phyloP scores from a whole-genome alignment of 2,329 filamentous ascomycete species.

The Alternaria sp. region DNA sequence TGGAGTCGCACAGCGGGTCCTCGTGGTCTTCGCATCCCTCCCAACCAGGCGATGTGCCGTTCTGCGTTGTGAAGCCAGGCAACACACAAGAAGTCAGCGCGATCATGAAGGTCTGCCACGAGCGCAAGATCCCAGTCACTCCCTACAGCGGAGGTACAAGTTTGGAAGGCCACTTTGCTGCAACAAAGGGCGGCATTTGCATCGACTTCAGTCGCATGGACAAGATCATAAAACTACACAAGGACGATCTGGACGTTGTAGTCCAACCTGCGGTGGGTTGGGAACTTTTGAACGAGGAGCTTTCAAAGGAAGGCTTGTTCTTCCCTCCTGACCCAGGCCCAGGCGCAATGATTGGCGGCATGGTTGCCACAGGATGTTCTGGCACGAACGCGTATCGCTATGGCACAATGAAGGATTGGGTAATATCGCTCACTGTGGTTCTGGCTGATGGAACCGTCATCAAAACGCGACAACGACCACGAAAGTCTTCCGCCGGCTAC shows the following conservation, averaged over 20 bases:
- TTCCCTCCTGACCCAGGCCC: slow-evolving; percentile 93
- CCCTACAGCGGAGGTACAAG: slow-evolving; percentile 89
- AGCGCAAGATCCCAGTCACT: slow-evolving; percentile 81
- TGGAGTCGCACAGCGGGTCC: slow-evolving; percentile 66
- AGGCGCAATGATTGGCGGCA: slow-evolving; percentile 90
- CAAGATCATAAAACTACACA: slow-evolving; percentile 77
- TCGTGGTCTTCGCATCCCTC: slow-evolving; percentile 68
- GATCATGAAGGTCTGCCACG: slow-evolving; percentile 88
- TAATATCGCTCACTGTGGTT: slow-evolving; percentile 84
- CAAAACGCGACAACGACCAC: slow-evolving; percentile 85
- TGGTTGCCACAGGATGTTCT: slow-evolving; percentile 78
- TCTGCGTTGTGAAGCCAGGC: slow-evolving; percentile 76
- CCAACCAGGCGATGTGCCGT: slow-evolving; percentile 56
- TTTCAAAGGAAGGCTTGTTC: slow-evolving; percentile 77
- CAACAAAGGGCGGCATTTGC: slow-evolving; percentile 82
- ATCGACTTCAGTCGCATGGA: slow-evolving; percentile 89
- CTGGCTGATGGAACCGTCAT: slow-evolving; percentile 89
- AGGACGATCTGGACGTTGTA: slow-evolving; percentile 69
- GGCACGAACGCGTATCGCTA: slow-evolving; percentile 93
- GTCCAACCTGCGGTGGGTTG: slow-evolving; percentile 77
- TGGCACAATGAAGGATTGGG: slow-evolving; percentile 95
- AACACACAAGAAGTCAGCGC: slow-evolving; percentile 84
- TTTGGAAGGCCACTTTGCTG: slow-evolving; percentile 86
- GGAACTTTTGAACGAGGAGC: slow-evolving; percentile 82
- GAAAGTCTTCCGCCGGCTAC: slow-evolving; percentile 91